Evolutionary conservation across 169 alveolate species (phyloP), one percentile per base, ranked within the genome.

Genomic region (Cryptosporidium baileyi): DNA sequence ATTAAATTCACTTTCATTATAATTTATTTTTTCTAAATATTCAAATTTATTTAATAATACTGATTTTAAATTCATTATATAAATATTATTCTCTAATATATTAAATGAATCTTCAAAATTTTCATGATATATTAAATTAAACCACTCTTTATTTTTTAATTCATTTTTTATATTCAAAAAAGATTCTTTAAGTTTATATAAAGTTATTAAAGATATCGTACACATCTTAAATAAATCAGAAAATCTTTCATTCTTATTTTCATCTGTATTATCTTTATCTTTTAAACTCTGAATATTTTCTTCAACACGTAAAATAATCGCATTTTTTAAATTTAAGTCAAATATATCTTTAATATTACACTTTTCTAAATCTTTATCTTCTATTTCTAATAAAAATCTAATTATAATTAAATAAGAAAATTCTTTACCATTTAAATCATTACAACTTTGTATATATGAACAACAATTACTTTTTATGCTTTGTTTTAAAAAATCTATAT

Each of bases 371-470:
- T n/a, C 15, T 2, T 57, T 19, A 22, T 17, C 47, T 17, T 54
- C 67, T 22, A 22, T 57, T 47, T 74, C 85, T 11, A 74, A 22
- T 15, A 51, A 24, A n/a, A 28, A 74, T 34, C 67, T 54, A 1
- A 74, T 54, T 13, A 74, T 15, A 32, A 74, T 54, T 15, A 74
- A 34, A 4, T 74, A 60, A 9, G 85, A 52, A 17, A 74, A 40
- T 26, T 74, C 85, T 9, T 24, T 34, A 17, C 59, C 60, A 51
- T 30, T 19, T 8, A 74, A 61, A 1, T 40, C 59, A 24, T 19
- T 32, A 41, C 65, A 74, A 41, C 67, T n/a, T 26, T 74, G 85
- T 6, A 74, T 74, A 24, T 38, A 54, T 1, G 85, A 22, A 34
- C 28, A 74, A 26, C 65, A 74, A 34, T 30, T 28, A 30, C 81